Evolutionary conservation across 1,139 yeast species (phyloP).

Genomic region (Magnusiomyces tetraspermus): DNA sequence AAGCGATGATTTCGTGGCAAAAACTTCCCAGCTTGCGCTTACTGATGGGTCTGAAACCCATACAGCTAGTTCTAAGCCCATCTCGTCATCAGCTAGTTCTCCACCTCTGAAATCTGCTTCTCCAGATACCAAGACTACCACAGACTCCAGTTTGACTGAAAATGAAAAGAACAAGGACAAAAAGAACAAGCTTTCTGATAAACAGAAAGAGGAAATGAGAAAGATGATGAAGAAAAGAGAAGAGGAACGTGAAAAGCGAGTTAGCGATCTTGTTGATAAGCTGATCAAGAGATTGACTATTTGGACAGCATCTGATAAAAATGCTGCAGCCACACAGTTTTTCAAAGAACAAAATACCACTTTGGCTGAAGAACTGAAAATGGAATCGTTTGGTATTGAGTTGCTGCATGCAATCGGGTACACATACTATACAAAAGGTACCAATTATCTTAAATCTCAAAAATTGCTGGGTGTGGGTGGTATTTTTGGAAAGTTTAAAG

Average conservation of each 20-base stretch:
- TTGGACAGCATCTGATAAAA: constrained; percentile 76
- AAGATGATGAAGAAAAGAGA: constrained; percentile 73
- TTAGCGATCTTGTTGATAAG: constrained; percentile 53
- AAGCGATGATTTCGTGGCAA: constrained; percentile 7
- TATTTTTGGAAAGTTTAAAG: constrained; percentile 72
- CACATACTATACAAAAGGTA: constrained; percentile 61
- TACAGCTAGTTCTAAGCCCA: constrained; percentile 2
- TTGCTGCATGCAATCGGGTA: constrained; percentile 79
- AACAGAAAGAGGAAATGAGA: constrained; percentile 55
- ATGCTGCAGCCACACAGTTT: constrained; percentile 54
- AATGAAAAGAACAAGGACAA: constrained; percentile 27
- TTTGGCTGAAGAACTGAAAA: constrained; percentile 80
- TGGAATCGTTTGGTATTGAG: constrained; percentile 92
- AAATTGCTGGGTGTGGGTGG: constrained; percentile 78
- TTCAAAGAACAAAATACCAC: constrained; percentile 62
- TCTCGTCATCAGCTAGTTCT: background rate
- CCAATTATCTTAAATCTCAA: constrained; percentile 53
- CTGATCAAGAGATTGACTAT: constrained; percentile 60
- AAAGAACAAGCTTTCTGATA: constrained; percentile 32
- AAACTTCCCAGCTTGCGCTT: background rate
- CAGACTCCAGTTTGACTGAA: constrained; percentile 25
- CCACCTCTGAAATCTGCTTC: background rate
- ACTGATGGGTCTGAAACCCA: background rate
- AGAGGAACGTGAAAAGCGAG: constrained; percentile 61
- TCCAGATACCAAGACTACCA: constrained; percentile 1